A percentile compares a stretch with the other conserved stretches of the same genome.
phyloP scores from a whole-genome alignment of 495 filamentous ascomycete genomes.

The Neurospora sp. region DNA sequence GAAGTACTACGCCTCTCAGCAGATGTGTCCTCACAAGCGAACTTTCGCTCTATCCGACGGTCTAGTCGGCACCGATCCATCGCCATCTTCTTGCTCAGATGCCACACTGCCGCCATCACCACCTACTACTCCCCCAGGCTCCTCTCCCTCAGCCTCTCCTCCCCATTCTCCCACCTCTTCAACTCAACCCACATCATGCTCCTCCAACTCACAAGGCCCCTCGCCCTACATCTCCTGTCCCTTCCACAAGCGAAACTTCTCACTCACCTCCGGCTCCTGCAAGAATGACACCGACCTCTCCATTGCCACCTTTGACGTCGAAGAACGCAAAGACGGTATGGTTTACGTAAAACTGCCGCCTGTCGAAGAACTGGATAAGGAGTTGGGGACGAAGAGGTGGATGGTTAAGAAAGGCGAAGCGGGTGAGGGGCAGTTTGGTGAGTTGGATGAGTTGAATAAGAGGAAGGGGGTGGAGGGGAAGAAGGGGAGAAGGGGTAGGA shows the following conservation, averaged over 20 bases:
- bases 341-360: conserved; percentile 82
- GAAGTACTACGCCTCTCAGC: conserved; percentile 81
- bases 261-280: conserved; percentile 65
- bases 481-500: conserved; percentile 29
- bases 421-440: conserved; percentile 48
- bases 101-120: conserved; percentile 18
- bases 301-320: conserved; percentile 78
- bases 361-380: conserved; percentile 72
- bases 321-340: conserved; percentile 69
- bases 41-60: conserved; percentile 85
- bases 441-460: conserved; percentile 54
- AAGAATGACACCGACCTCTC: conserved; percentile 66
- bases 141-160: conserved; percentile 2
- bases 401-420: conserved; percentile 69
- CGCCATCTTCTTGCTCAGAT: conserved; percentile 32
- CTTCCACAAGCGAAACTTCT: conserved; percentile 87
- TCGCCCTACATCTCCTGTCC: conserved; percentile 56
- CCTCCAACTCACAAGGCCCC: too few species aligned
- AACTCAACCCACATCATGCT: conserved; percentile 20
- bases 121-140: not conserved
- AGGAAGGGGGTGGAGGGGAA: conserved; percentile 10
- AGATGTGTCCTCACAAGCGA: conserved; percentile 97
- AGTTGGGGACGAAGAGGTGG: conserved; percentile 76
- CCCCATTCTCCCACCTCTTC: conserved; percentile 31
- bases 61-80: conserved; percentile 64